Conservation (phyloP, 2,329 filamentous ascomycete species). For the Sporothrix dimorphospora region DNA sequence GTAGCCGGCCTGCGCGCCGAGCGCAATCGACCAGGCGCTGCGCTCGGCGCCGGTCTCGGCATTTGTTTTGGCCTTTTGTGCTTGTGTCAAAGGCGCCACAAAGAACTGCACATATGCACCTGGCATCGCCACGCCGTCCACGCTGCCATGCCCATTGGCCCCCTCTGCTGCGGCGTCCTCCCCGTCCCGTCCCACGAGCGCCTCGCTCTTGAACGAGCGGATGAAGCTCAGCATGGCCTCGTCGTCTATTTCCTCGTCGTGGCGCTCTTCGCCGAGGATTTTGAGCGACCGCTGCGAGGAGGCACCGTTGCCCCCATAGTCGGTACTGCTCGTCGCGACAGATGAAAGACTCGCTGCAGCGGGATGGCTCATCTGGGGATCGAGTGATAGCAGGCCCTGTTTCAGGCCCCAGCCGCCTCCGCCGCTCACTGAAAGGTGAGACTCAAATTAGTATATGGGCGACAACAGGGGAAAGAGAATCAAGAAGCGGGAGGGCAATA, state of each 20-base stretch:
- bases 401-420: constrained; percentile 85
- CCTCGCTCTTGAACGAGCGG: constrained; percentile 48
- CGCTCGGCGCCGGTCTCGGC: constrained; percentile 8
- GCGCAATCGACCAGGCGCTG: constrained; percentile 26
- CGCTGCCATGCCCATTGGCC: neutral
- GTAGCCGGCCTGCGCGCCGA: constrained; percentile 30
- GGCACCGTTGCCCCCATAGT: neutral
- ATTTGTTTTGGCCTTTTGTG: neutral
- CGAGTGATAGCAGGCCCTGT: constrained; percentile 75
- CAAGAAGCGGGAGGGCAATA: neutral
- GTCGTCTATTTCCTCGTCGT: constrained; percentile 51
- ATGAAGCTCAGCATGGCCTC: constrained; percentile 59
- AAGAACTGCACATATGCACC: constrained; percentile 72
- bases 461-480: neutral
- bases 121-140: constrained; percentile 60
- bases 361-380: constrained; percentile 65
- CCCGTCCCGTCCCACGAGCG: constrained; percentile 21
- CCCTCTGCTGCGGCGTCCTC: neutral
- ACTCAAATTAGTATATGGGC: neutral
- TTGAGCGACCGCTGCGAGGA: neutral
- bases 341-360: constrained; percentile 37
- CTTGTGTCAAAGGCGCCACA: constrained; percentile 39
- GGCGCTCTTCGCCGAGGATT: constrained; percentile 24
- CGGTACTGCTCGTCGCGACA: constrained; percentile 35
- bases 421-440: constrained; percentile 62